Evolutionary conservation across 768 basidiomycete species (phyloP), one percentile per base, ranked within the genome.

Genomic region (Gloeopeniophorella convolvens): DNA sequence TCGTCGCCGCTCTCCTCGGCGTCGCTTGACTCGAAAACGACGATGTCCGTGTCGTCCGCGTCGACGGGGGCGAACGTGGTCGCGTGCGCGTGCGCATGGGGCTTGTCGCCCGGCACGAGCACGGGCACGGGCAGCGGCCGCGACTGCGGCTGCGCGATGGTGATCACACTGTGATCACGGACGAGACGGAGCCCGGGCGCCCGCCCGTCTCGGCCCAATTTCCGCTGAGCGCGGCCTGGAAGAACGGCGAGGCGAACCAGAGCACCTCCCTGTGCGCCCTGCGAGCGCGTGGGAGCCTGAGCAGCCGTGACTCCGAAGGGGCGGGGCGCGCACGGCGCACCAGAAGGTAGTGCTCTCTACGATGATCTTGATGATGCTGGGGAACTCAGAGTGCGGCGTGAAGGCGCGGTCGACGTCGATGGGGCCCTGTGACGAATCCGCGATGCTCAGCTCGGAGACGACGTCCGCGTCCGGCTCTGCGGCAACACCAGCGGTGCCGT

Each of bases 191-290:
- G 20, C 72, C 77, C 16, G 84, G 86, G 32, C 86, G 76, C 28
- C 83, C 85, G 5, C n/a, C n/a, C n/a, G 85, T 93, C 68, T 95
- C 92, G 11, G 87, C 86, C 92, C 92, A 95, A 60, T 88, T 80
- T 7, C 92, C 92, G 59, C 89, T 89, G 40, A 95, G 71, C 8
- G 90, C 84, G 15, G 89, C 89, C 66, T 93, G 85, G 65, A 95
- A 95, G 73, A 95, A 95, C 0, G 92, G 89, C n/a, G 90, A 93
- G 4, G 91, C 86, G 63, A 92, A 95, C 67, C 83, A 86, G 5
- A 95, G 70, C 24, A 95, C 80, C 63, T 94, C 91, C 65, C 89
- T 92, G 68, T 95, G 92, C 1, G 86, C 85, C 89, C 89, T 91
- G 62, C 37, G 37, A 33, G 33, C 27, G 30, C 30, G 13, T 26